These are phyloP conservation scores for Chaetomium cochliodes DNA, from an alignment of 495 filamentous ascomycete species.

Conservation along the genomic window DNA sequence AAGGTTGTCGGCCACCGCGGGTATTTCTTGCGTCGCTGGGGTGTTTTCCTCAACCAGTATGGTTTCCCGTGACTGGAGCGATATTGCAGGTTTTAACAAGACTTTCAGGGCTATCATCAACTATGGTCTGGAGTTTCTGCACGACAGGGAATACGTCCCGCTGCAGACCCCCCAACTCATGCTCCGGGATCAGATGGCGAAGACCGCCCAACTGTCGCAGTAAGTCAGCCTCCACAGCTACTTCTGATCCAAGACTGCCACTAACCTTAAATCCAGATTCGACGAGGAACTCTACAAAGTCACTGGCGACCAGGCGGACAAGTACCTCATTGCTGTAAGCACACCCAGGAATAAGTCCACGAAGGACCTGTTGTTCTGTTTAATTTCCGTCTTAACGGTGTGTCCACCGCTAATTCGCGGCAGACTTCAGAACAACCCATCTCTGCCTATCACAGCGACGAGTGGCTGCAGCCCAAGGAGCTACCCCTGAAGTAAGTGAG, in stretches of 20 bases:
- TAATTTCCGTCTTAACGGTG: neutral
- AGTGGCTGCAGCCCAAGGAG: slow-evolving; percentile 84
- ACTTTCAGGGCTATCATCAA: slow-evolving; percentile 68
- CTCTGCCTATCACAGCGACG: slow-evolving; percentile 85
- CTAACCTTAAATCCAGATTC: slow-evolving; percentile 46
- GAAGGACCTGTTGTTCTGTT: neutral
- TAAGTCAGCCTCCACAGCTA: neutral
- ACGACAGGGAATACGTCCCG: slow-evolving; percentile 72
- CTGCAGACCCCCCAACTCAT: slow-evolving; percentile 95
- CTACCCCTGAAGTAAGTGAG: slow-evolving; percentile 72
- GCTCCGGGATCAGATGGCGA: slow-evolving; percentile 95
- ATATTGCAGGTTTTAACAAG: slow-evolving; percentile 3
- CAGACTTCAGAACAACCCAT: slow-evolving; percentile 90
- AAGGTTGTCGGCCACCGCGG: slow-evolving; percentile 95
- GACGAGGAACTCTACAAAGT: slow-evolving; percentile 99
- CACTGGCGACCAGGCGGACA: slow-evolving; percentile 78
- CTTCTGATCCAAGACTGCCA: neutral
- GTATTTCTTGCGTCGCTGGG: slow-evolving; percentile 86
- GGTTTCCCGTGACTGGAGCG: neutral
- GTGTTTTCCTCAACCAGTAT: slow-evolving; percentile 71
- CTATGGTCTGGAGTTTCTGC: slow-evolving; percentile 88
- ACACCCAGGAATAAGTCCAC: too few species aligned
- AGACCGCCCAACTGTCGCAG: slow-evolving; percentile 94
- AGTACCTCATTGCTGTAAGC: slow-evolving; percentile 82
- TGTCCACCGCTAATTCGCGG: neutral